phyloP scores from a whole-genome alignment of 768 basidiomycete species.

The Hericium rajendrae region DNA sequence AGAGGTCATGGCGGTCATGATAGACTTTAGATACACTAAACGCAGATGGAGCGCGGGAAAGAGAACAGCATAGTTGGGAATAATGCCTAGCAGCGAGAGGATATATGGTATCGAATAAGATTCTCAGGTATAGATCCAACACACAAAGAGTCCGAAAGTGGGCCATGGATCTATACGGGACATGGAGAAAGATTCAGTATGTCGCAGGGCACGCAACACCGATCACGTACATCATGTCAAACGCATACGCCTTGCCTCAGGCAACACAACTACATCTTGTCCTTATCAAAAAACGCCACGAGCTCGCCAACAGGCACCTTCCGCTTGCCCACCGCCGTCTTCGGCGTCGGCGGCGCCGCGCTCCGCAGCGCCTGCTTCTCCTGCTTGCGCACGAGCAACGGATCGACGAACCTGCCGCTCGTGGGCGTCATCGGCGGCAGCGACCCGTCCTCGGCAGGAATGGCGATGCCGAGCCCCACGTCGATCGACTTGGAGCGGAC shows the following conservation, averaged over 20 bases:
- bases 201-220: too few relatives aligned
- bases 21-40: too few relatives aligned
- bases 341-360: slow-evolving; percentile 34
- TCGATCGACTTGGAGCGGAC: slow-evolving; percentile 9
- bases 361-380: slow-evolving; percentile 33
- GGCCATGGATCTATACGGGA: too few relatives aligned
- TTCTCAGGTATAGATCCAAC: too few relatives aligned
- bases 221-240: too few relatives aligned
- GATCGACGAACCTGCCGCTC: slow-evolving; percentile 63
- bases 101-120: too few relatives aligned
- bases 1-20: too few relatives aligned
- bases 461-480: slow-evolving; percentile 11
- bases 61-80: too few relatives aligned
- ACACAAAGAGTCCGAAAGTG: too few relatives aligned
- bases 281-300: slow-evolving; percentile 67
- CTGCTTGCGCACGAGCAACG: slow-evolving; percentile 60
- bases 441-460: slow-evolving; percentile 5
- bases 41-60: neutral
- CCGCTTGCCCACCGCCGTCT: slow-evolving; percentile 31
- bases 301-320: slow-evolving; percentile 72
- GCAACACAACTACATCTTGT: neutral
- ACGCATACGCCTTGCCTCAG: too few relatives aligned
- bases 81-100: too few relatives aligned
- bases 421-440: slow-evolving; percentile 19
- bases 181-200: too few relatives aligned